Evolutionary conservation across 2,329 filamentous ascomycete genomes (phyloP).

Genomic region (Xylaria polymorpha): DNA sequence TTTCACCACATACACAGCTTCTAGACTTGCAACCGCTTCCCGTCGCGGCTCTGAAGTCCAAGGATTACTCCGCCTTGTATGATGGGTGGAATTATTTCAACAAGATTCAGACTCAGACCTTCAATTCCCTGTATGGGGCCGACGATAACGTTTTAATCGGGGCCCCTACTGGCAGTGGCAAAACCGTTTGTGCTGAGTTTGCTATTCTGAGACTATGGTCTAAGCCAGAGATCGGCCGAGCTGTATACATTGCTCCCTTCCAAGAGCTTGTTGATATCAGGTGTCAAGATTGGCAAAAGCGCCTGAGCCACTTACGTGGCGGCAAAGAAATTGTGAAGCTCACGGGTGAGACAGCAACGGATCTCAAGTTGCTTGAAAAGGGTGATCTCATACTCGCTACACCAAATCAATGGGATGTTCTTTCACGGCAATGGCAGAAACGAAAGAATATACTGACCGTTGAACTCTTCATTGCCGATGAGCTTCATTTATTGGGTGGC

Average conservation of each 20-base stretch:
- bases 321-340: conserved; percentile 94
- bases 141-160: conserved; percentile 95
- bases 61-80: conserved; percentile 85
- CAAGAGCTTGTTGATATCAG: conserved; percentile 90
- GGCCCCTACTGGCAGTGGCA: conserved; percentile 93
- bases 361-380: conserved; percentile 87
- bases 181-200: conserved; percentile 97
- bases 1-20: conserved; percentile 91
- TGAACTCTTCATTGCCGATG: conserved; percentile 92
- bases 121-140: conserved; percentile 90
- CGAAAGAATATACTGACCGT: conserved; percentile 95
- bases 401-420: conserved; percentile 92
- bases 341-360: conserved; percentile 90
- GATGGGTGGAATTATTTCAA: conserved; percentile 90
- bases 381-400: conserved; percentile 93
- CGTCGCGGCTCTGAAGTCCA: conserved; percentile 85
- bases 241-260: conserved; percentile 94
- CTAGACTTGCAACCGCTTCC: conserved; percentile 92
- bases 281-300: conserved; percentile 85
- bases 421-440: conserved; percentile 96
- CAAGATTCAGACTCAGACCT: conserved; percentile 96
- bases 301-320: conserved; percentile 76
- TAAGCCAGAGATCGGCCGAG: conserved; percentile 75
- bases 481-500: conserved; percentile 92
- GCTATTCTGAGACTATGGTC: conserved; percentile 90